Evolutionary conservation across 2,329 filamentous ascomycete genomes (phyloP).

Genomic region (Trichophyton simii): DNA sequence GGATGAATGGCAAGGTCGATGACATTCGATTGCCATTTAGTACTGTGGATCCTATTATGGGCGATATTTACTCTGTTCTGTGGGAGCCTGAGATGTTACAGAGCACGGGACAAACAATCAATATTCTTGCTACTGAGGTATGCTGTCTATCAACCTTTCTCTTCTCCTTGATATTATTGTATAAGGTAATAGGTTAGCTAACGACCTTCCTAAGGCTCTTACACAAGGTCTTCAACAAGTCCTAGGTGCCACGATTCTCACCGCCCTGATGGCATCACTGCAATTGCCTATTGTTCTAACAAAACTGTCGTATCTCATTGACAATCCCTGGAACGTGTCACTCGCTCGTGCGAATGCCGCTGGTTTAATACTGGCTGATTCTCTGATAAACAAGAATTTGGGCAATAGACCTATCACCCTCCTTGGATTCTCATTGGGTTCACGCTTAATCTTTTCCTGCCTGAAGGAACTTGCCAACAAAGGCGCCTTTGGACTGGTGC

Average conservation of each 20-base stretch:
- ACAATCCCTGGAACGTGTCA: constrained; percentile 98
- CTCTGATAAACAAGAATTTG: constrained; percentile 78
- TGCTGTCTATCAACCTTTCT: constrained; percentile 18
- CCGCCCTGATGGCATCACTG: constrained; percentile 80
- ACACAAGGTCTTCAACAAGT: constrained; percentile 95
- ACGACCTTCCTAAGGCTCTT: constrained; percentile 52
- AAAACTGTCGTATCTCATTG: constrained; percentile 89
- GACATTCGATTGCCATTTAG: constrained; percentile 92
- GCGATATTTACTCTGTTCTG: constrained; percentile 88
- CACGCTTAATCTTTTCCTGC: constrained; percentile 84
- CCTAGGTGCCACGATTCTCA: constrained; percentile 75
- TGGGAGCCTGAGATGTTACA: constrained; percentile 98
- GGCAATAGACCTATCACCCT: constrained; percentile 85
- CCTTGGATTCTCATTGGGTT: constrained; percentile 86
- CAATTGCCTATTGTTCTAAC: constrained; percentile 86
- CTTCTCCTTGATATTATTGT: no score
- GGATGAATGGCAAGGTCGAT: constrained; percentile 97
- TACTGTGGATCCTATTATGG: constrained; percentile 95
- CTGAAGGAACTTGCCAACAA: constrained; percentile 73
- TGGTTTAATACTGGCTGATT: constrained; percentile 87
- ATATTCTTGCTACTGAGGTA: constrained; percentile 93
- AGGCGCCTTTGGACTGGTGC: constrained; percentile 73
- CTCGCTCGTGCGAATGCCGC: constrained; percentile 78
- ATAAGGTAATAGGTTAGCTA: background rate
- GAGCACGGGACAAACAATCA: constrained; percentile 97